A percentile compares a stretch with the other conserved stretches of the same genome.
Evolutionary conservation across 1,139 yeast genomes (phyloP).

Genomic region (Kodamaea derodonti): DNA sequence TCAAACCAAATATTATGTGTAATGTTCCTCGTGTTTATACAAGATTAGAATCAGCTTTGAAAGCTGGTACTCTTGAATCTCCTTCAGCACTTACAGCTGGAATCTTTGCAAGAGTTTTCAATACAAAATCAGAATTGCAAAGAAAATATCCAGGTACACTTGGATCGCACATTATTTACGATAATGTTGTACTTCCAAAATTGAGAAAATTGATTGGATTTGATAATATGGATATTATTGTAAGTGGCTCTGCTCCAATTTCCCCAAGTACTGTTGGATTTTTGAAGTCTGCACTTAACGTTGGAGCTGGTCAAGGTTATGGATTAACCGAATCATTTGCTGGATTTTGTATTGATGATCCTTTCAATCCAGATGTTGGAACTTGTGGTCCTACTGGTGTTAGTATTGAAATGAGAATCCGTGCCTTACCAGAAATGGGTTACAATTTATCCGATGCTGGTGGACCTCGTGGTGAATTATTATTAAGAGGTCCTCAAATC

Average conservation of each 20-base stretch:
- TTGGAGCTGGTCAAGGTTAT: conserved; percentile 67
- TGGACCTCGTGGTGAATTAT: conserved; percentile 25
- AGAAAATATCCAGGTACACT: conserved; percentile 17
- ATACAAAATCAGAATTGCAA: conserved; percentile 19
- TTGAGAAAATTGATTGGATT: conserved; percentile 58
- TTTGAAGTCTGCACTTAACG: conserved; percentile 56
- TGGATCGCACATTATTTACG: conserved; percentile 40
- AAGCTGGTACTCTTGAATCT: conserved; percentile 35
- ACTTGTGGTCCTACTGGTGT: conserved; percentile 60
- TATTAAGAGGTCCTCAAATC: conserved; percentile 25
- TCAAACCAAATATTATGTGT: conserved; percentile 51
- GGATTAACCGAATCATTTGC: conserved; percentile 77
- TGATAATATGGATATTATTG: conserved; percentile 38
- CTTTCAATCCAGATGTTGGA: conserved; percentile 49
- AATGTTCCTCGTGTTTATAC: conserved; percentile 68
- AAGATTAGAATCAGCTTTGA: conserved; percentile 53
- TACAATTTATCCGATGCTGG: conserved; percentile 41
- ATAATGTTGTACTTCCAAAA: conserved; percentile 46
- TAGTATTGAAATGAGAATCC: conserved; percentile 54
- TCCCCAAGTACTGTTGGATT: conserved; percentile 56
- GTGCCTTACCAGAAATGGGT: conserved; percentile 67
- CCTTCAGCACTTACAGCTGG: conserved; percentile 11
- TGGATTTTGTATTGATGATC: conserved; percentile 46
- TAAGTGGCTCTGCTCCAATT: conserved; percentile 77
- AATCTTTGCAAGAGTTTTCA: conserved; percentile 12